A percentile compares a stretch with the other conserved stretches of the same genome.
Evolutionary conservation across 2,329 filamentous ascomycete species (phyloP).

Genomic region (Neonectria hederae): DNA sequence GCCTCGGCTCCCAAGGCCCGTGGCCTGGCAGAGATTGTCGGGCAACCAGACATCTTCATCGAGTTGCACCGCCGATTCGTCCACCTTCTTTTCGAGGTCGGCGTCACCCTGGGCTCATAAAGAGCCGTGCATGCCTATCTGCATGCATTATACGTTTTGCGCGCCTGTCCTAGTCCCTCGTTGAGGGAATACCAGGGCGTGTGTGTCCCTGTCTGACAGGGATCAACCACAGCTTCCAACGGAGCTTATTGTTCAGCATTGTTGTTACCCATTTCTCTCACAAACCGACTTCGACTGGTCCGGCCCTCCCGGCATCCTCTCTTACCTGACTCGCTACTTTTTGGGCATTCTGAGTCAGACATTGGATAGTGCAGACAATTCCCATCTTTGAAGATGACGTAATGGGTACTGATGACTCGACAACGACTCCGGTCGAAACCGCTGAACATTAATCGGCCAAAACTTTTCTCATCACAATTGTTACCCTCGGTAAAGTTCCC

Average conservation of each 20-base stretch:
- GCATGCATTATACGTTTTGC: conserved; percentile 42
- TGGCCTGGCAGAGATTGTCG: conserved; percentile 72
- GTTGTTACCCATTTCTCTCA: background rate
- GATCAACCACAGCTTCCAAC: background rate
- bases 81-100: conserved; percentile 67
- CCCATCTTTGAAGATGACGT: background rate
- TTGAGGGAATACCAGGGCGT: conserved; percentile 12
- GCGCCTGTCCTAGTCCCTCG: conserved; percentile 13
- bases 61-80: conserved; percentile 73
- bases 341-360: background rate
- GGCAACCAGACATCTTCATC: conserved; percentile 74
- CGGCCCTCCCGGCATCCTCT: background rate
- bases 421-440: background rate
- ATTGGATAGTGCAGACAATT: background rate
- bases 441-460: background rate
- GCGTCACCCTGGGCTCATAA: conserved; percentile 62
- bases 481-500: background rate
- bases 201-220: conserved; percentile 8
- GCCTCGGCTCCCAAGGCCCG: conserved; percentile 66
- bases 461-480: background rate
- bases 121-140: conserved; percentile 34
- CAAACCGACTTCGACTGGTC: background rate
- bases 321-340: background rate
- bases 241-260: background rate
- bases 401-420: background rate